Percentiles rank a stretch among this genome's conserved stretches.
phyloP scores from a whole-genome alignment of 495 filamentous ascomycete species.

The Pyrenula massariospora region DNA sequence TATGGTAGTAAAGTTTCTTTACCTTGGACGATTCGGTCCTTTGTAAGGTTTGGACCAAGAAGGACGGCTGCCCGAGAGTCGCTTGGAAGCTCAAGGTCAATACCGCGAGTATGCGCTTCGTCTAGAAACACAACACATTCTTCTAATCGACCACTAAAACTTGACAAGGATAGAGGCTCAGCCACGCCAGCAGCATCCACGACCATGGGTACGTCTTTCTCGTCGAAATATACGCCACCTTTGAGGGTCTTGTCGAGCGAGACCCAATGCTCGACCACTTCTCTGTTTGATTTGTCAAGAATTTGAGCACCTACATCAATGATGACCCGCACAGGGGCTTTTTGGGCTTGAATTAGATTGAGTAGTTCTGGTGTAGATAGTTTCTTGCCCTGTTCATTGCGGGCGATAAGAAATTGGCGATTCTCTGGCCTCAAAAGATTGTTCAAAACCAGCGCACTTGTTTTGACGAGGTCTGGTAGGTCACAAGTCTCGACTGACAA shows the following conservation, averaged over 20 bases:
- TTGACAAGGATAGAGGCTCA: constrained; percentile 44
- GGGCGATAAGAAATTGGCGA: constrained; percentile 13
- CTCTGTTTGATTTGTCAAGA: constrained; percentile 45
- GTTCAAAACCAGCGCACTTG: constrained; percentile 52
- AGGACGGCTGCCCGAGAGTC: constrained; percentile 56
- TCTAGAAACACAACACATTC: constrained; percentile 62
- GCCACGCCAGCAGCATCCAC: constrained; percentile 31
- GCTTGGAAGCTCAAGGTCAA: constrained; percentile 53
- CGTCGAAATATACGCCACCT: constrained; percentile 43
- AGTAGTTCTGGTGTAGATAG: constrained; percentile 31
- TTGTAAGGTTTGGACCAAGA: constrained; percentile 53
- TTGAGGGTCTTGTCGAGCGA: constrained; percentile 10
- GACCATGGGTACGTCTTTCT: constrained; percentile 38
- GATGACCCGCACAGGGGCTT: constrained; percentile 41
- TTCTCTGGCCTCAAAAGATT: constrained; percentile 48
- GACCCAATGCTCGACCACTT: constrained; percentile 40
- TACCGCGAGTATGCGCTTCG: constrained; percentile 66
- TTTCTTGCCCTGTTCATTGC: background rate
- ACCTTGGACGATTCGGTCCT: constrained; percentile 70
- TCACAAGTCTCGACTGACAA: constrained; percentile 43
- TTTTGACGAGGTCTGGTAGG: constrained; percentile 41
- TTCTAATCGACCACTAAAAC: constrained; percentile 47
- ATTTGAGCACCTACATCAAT: constrained; percentile 69
- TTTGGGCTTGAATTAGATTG: constrained; percentile 21
- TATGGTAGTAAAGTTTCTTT: constrained; percentile 7